phyloP scores from a whole-genome alignment of 164 flowering plant genomes.

The Annona squamosa region DNA sequence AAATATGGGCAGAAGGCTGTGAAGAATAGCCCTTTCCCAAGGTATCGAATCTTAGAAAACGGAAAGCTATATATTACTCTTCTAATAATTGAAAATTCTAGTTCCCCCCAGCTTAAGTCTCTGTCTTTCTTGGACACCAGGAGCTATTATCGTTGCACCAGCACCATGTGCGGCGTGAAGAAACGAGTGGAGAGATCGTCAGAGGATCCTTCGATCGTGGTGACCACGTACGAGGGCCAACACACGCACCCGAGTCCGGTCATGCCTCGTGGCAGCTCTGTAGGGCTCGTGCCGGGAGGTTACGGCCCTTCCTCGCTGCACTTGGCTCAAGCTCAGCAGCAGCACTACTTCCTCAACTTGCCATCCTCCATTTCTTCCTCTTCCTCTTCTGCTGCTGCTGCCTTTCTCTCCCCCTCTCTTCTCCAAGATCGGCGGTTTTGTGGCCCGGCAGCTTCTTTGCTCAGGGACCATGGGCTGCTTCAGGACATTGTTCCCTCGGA shows the following conservation, averaged over 20 bases:
- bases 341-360: conserved; percentile 23
- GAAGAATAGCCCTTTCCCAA: conserved; percentile 88
- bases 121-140: conserved; percentile 23
- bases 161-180: conserved; percentile 71
- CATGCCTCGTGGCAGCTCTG: conserved; percentile 46
- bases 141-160: conserved; percentile 95
- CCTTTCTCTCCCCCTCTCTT: neutral
- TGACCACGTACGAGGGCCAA: conserved; percentile 87
- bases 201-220: conserved; percentile 63
- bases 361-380: conserved; percentile 14
- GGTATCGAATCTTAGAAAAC: conserved; percentile 26
- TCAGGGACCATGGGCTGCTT: conserved; percentile 66
- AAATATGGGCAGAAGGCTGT: conserved; percentile 96
- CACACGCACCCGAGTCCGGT: conserved; percentile 71
- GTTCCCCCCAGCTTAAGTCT: neutral
- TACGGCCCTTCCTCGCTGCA: conserved; percentile 13
- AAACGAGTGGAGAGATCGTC: conserved; percentile 81
- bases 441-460: conserved; percentile 21
- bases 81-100: no score
- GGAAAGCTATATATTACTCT: neutral
- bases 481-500: conserved; percentile 61
- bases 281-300: conserved; percentile 7
- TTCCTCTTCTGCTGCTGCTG: neutral
- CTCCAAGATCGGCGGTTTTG: conserved; percentile 19
- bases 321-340: conserved; percentile 13